Conservation (phyloP, 2,329 filamentous ascomycete species). For the Lecanosticta acicola region DNA sequence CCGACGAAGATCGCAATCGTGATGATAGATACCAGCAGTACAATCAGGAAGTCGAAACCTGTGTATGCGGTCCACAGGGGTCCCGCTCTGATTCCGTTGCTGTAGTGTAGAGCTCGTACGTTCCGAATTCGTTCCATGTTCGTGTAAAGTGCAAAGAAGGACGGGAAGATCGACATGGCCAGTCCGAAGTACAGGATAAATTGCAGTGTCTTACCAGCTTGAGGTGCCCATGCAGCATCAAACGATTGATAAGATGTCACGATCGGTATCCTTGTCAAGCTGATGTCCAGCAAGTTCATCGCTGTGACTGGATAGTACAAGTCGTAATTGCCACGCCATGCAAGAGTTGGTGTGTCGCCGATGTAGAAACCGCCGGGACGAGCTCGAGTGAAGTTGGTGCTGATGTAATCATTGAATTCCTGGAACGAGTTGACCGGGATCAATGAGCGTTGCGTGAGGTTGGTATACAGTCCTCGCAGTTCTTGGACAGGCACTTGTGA, state of each 20-base stretch:
- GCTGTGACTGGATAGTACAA: constrained; percentile 65
- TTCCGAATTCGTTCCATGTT: constrained; percentile 75
- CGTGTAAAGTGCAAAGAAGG: constrained; percentile 83
- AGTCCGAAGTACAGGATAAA: constrained; percentile 77
- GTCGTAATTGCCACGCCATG: constrained; percentile 62
- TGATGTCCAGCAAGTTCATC: constrained; percentile 84
- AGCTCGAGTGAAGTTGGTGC: constrained; percentile 58
- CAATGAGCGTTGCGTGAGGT: constrained; percentile 13
- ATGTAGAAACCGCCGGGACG: constrained; percentile 78
- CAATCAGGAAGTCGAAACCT: constrained; percentile 71
- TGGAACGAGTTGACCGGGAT: constrained; percentile 57
- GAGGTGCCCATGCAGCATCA: constrained; percentile 64
- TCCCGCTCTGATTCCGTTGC: constrained; percentile 76
- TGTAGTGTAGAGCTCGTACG: constrained; percentile 81
- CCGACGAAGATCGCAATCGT: constrained; percentile 63
- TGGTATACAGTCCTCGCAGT: constrained; percentile 28
- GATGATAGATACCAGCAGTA: constrained; percentile 61
- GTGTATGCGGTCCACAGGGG: constrained; percentile 83
- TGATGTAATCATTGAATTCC: constrained; percentile 64
- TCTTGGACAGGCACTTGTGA: constrained; percentile 27
- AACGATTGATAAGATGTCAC: constrained; percentile 68
- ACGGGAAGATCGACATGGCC: constrained; percentile 70
- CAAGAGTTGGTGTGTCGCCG: constrained; percentile 59
- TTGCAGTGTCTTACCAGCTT: constrained; percentile 67
- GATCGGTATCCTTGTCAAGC: constrained; percentile 64